phyloP scores from a whole-genome alignment of 192 early-diverging fungal species.

The Coemansia sp. region DNA sequence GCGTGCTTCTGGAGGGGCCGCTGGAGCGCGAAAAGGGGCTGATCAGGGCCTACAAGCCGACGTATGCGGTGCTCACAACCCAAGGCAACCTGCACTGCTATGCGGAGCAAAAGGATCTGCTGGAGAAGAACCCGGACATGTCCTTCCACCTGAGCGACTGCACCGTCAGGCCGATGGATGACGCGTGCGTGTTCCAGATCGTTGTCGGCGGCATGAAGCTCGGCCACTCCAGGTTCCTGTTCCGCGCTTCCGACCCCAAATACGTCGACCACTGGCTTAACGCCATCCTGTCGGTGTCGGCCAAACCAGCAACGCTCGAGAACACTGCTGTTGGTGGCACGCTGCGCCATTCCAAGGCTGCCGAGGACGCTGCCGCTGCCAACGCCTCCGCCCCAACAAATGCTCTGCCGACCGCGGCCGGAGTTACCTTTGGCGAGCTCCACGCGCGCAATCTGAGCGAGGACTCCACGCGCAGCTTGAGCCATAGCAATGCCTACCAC shows the following conservation, averaged over 20 bases:
- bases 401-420: conserved; percentile 2
- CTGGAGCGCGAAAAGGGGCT: conserved; percentile 48
- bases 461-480: not conserved
- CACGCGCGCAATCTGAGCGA: conserved; percentile 1
- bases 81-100: conserved; percentile 49
- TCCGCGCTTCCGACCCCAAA: conserved; percentile 24
- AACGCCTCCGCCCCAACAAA: not conserved
- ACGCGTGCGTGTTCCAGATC: conserved; percentile 22
- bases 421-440: conserved; percentile 6
- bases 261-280: conserved; percentile 34
- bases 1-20: conserved; percentile 44
- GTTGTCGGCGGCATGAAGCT: conserved; percentile 24
- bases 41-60: conserved; percentile 30
- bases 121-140: conserved; percentile 38
- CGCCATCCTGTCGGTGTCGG: conserved; percentile 20
- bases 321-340: conserved; percentile 25
- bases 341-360: conserved; percentile 28
- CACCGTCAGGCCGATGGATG: conserved; percentile 25
- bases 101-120: conserved; percentile 26
- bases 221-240: conserved; percentile 32
- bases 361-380: conserved; percentile 15
- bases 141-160: conserved; percentile 37
- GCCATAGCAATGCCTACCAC: not conserved
- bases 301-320: conserved; percentile 9
- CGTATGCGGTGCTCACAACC: conserved; percentile 33